These are phyloP conservation scores for Cercospora zeae-maydis DNA, from an alignment of 2,329 filamentous ascomycete species.

Conservation along the genomic window DNA sequence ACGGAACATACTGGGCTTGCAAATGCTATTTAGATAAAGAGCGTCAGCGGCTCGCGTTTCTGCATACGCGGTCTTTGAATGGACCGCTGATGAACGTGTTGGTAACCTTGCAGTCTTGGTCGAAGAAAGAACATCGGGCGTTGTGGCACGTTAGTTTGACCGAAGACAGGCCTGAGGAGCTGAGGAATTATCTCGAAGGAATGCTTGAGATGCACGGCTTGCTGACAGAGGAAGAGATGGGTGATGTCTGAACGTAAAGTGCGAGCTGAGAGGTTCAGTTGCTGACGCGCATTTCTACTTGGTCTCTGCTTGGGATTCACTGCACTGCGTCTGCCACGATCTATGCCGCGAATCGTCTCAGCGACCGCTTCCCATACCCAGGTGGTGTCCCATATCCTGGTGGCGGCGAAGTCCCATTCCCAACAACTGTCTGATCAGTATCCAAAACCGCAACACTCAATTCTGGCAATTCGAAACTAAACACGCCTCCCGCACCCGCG, in stretches of 20 bases:
- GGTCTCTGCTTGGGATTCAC: background rate
- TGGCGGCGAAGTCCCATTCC: background rate
- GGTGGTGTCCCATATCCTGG: background rate
- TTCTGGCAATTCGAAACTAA: conserved; percentile 53
- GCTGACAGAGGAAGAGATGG: no score
- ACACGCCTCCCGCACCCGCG: conserved; percentile 48
- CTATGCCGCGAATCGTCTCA: background rate
- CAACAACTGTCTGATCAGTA: conserved; percentile 19
- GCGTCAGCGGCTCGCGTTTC: background rate
- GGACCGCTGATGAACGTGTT: background rate
- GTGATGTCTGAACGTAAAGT: no score
- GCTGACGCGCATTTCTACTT: no score
- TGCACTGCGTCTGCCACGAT: background rate
- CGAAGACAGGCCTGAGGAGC: no score
- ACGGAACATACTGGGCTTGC: background rate
- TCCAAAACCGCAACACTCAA: conserved; percentile 57
- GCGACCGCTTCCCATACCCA: background rate
- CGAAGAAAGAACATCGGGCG: background rate
- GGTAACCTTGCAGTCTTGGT: background rate
- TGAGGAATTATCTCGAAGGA: no score
- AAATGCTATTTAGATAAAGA: background rate
- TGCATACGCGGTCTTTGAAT: background rate
- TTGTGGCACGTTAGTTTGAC: background rate
- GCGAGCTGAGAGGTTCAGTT: no score
- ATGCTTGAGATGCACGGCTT: no score